phyloP scores from a whole-genome alignment of 768 basidiomycete species.

The Rhizopogon roseolus region DNA sequence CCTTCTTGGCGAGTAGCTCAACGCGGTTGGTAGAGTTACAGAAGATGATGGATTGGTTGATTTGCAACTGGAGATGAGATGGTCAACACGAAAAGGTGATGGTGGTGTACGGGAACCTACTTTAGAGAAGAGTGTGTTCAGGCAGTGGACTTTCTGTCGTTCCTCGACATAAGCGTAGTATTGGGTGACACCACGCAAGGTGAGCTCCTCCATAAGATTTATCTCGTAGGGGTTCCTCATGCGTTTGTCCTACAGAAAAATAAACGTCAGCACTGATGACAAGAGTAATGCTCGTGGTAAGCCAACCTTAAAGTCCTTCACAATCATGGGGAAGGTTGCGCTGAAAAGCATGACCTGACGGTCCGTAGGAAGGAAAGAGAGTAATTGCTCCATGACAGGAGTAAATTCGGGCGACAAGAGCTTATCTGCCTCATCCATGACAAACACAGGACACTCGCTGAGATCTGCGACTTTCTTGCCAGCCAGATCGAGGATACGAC shows the following conservation, averaged over 20 bases:
- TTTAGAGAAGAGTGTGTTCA: conserved; percentile 99
- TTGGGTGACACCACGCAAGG: conserved; percentile 96
- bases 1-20: conserved; percentile 98
- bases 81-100: neutral
- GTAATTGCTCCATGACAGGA: conserved; percentile 95
- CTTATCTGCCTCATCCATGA: conserved; percentile 99
- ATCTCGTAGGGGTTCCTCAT: conserved; percentile 96
- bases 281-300: neutral
- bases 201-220: conserved; percentile 99
- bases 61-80: conserved; percentile 73
- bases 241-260: conserved; percentile 72
- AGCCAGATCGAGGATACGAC: conserved; percentile 90
- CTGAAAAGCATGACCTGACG: conserved; percentile 99
- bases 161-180: conserved; percentile 99
- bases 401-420: conserved; percentile 96
- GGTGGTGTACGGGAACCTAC: conserved; percentile 31
- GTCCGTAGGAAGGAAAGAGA: conserved; percentile 76
- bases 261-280: conserved; percentile 12
- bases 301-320: conserved; percentile 94
- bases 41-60: conserved; percentile 99
- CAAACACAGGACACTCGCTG: conserved; percentile 91
- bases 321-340: conserved; percentile 97
- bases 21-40: conserved; percentile 99
- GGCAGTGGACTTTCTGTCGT: conserved; percentile 97
- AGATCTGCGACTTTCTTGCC: conserved; percentile 93